Conservation (phyloP, 1,284 basidiomycete genomes). For the Fistulina hepatica region DNA sequence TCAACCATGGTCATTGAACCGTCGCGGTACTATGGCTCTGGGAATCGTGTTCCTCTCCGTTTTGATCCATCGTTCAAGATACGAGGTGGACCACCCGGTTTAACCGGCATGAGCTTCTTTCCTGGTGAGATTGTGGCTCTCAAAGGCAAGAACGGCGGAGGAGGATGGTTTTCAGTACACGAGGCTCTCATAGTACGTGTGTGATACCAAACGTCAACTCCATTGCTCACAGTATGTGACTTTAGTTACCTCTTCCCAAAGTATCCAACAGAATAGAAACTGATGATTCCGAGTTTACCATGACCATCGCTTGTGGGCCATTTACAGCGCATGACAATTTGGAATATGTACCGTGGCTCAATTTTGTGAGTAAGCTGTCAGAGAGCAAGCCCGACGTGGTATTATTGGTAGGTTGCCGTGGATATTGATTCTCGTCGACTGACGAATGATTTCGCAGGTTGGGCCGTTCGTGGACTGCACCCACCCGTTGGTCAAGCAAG, state of each 20-base stretch:
- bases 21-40: slow-evolving; percentile 68
- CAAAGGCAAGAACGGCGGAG: slow-evolving; percentile 86
- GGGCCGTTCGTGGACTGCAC: slow-evolving; percentile 82
- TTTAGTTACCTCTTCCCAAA: slow-evolving; percentile 36
- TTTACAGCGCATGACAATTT: slow-evolving; percentile 74
- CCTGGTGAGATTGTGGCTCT: slow-evolving; percentile 84
- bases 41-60: slow-evolving; percentile 59
- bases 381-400: slow-evolving; percentile 64
- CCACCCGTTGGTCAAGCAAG: slow-evolving; percentile 65
- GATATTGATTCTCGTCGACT: not conserved
- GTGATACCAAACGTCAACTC: slow-evolving; percentile 18
- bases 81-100: slow-evolving; percentile 50
- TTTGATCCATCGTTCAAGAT: too few relatives aligned
- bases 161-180: slow-evolving; percentile 73
- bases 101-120: slow-evolving; percentile 71
- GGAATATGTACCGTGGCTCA: slow-evolving; percentile 57
- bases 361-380: slow-evolving; percentile 47
- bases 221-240: slow-evolving; percentile 8
- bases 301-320: slow-evolving; percentile 71
- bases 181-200: slow-evolving; percentile 68
- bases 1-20: slow-evolving; percentile 69
- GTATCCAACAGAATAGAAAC: too few relatives aligned
- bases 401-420: slow-evolving; percentile 51
- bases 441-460: slow-evolving; percentile 37
- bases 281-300: slow-evolving; percentile 39